These are phyloP conservation scores for Gossypium mustelinum DNA, from an alignment of 345 rosid genomes.

Conservation along the genomic window DNA sequence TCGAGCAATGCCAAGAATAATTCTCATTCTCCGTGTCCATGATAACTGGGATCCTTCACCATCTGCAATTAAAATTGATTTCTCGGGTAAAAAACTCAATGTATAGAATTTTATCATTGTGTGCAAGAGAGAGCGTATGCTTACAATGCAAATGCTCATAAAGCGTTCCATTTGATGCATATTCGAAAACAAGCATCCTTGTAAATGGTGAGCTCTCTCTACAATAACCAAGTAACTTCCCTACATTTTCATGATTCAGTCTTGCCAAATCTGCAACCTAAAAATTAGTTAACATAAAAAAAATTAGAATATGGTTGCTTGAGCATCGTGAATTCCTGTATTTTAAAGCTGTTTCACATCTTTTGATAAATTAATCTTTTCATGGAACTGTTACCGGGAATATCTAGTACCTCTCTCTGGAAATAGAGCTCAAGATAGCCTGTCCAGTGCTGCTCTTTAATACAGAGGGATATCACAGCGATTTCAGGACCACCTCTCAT, in stretches of 20 bases:
- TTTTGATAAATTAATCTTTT: background rate
- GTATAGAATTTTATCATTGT: background rate
- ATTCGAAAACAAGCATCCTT: conserved; percentile 89
- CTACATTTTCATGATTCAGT: conserved; percentile 70
- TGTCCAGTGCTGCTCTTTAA: conserved; percentile 90
- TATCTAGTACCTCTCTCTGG: conserved; percentile 73
- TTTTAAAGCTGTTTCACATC: background rate
- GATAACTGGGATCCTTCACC: conserved; percentile 87
- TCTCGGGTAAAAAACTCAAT: conserved; percentile 16
- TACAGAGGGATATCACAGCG: conserved; percentile 83
- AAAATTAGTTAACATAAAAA: conserved; percentile 18
- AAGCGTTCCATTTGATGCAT: conserved; percentile 94
- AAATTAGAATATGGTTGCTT: conserved; percentile 13
- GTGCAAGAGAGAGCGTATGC: conserved; percentile 15
- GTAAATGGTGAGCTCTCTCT: conserved; percentile 73
- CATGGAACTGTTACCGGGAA: background rate
- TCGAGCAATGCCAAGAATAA: conserved; percentile 70
- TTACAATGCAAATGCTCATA: conserved; percentile 96
- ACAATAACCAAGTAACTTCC: conserved; percentile 86
- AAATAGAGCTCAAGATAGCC: conserved; percentile 92
- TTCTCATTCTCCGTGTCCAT: conserved; percentile 91
- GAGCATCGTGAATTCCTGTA: background rate
- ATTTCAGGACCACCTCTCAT: conserved; percentile 91
- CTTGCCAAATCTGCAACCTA: conserved; percentile 99
- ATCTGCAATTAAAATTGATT: conserved; percentile 41